phyloP scores from a whole-genome alignment of 2,329 filamentous ascomycete genomes.

The Spiromastix sp. region DNA sequence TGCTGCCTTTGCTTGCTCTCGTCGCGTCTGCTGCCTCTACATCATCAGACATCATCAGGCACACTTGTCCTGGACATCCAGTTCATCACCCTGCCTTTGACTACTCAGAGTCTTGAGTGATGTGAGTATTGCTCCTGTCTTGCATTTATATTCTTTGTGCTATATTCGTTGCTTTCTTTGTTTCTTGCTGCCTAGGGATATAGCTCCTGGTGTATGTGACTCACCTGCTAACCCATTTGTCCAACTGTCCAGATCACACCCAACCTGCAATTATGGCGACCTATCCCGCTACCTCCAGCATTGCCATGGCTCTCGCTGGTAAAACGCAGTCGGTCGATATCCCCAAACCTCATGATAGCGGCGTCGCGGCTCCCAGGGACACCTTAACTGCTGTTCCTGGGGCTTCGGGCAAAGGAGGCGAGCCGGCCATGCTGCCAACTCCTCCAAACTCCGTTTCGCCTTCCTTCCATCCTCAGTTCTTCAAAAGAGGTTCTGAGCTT shows the following conservation, averaged over 20 bases:
- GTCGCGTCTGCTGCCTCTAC: not conserved
- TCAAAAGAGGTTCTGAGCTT: constrained; percentile 47
- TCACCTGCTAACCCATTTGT: constrained; percentile 6
- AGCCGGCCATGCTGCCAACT: constrained; percentile 56
- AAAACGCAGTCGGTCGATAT: constrained; percentile 41
- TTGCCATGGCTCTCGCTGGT: constrained; percentile 40
- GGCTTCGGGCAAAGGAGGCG: constrained; percentile 15
- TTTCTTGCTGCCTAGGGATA: not conserved
- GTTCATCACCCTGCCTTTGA: not conserved
- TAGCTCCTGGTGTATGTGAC: not conserved
- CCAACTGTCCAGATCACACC: constrained; percentile 4
- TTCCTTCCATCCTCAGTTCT: constrained; percentile 68
- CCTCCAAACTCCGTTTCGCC: constrained; percentile 94
- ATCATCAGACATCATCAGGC: not conserved
- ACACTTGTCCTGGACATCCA: not conserved
- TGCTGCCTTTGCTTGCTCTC: constrained; percentile 1
- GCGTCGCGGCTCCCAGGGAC: constrained; percentile 21
- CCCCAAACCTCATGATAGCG: constrained; percentile 32
- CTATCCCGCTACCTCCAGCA: constrained; percentile 32
- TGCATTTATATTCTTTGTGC: not conserved
- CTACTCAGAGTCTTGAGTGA: constrained; percentile 11
- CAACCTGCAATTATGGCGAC: constrained; percentile 32
- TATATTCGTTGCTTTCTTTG: not conserved
- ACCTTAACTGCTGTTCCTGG: constrained; percentile 25
- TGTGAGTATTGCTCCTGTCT: constrained; percentile 6